Evolutionary conservation across 1,139 yeast genomes (phyloP).

Genomic region (Sugiyamaella paludigena): DNA sequence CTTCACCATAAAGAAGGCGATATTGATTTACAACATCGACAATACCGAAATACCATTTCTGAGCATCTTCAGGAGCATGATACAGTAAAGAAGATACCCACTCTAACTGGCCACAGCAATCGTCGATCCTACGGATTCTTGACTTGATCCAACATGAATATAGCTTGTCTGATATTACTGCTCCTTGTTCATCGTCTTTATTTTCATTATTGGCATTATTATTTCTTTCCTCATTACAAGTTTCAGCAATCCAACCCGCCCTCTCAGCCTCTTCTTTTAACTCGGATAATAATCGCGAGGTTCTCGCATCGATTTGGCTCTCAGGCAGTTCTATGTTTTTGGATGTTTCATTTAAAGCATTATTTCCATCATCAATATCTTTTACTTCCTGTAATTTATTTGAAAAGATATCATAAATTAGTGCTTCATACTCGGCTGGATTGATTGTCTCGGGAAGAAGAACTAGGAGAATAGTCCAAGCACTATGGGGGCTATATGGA

Average conservation of each 20-base stretch:
- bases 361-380: background rate
- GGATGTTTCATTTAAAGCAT: background rate
- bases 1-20: constrained; percentile 16
- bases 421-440: constrained; percentile 18
- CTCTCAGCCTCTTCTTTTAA: constrained; percentile 14
- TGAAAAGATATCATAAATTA: constrained; percentile 17
- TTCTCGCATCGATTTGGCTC: constrained; percentile 18
- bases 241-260: constrained; percentile 22
- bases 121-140: constrained; percentile 27
- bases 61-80: constrained; percentile 19
- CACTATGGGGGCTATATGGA: constrained; percentile 20
- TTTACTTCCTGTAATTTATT: constrained; percentile 7
- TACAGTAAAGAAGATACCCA: constrained; percentile 16
- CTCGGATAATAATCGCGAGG: constrained; percentile 15
- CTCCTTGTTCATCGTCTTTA: background rate
- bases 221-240: background rate
- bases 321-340: constrained; percentile 13
- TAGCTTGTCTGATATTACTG: constrained; percentile 5
- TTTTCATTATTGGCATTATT: background rate
- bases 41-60: constrained; percentile 27
- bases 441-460: constrained; percentile 26
- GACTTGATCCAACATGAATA: constrained; percentile 27
- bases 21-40: constrained; percentile 25
- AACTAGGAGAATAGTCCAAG: constrained; percentile 22
- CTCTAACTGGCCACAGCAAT: constrained; percentile 22